phyloP scores from a whole-genome alignment of 75 land plant species.

The Pinus albicaulis region DNA sequence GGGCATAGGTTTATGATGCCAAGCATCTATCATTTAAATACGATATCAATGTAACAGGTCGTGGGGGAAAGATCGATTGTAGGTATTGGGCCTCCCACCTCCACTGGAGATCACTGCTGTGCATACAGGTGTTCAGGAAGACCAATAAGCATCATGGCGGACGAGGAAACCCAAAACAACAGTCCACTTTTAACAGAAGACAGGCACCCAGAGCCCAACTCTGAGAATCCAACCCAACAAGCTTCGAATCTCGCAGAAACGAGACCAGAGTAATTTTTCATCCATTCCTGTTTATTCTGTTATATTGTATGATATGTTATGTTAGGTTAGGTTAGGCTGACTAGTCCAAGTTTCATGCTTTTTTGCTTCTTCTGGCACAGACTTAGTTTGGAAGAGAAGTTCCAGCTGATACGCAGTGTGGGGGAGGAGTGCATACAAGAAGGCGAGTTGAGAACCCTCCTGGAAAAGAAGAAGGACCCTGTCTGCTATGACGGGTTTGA shows the following conservation, averaged over 20 bases:
- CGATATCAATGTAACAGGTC: too few species aligned
- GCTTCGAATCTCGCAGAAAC: not conserved
- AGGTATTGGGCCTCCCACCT: too few species aligned
- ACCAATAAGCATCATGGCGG: not conserved
- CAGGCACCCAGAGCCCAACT: not conserved
- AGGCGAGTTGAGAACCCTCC: constrained; percentile 70
- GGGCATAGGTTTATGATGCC: too few species aligned
- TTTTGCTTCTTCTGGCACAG: constrained; percentile 9
- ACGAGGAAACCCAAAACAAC: not conserved
- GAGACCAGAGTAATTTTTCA: not conserved
- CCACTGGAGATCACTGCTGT: too few species aligned
- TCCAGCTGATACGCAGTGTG: constrained; percentile 56
- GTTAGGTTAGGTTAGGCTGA: not conserved
- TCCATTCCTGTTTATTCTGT: not conserved
- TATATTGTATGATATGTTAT: not conserved
- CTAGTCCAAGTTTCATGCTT: not conserved
- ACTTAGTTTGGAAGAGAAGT: constrained; percentile 63
- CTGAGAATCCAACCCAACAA: not conserved
- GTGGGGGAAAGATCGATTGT: too few species aligned
- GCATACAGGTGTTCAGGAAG: too few species aligned
- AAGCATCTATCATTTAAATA: too few species aligned
- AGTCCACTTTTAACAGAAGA: not conserved
- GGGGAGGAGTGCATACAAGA: constrained; percentile 88
- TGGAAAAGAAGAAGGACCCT: constrained; percentile 63
- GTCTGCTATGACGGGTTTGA: constrained; percentile 96